Evolutionary conservation across 371 early-diverging fungal genomes (phyloP).

Genomic region (Mortierella sp.): DNA sequence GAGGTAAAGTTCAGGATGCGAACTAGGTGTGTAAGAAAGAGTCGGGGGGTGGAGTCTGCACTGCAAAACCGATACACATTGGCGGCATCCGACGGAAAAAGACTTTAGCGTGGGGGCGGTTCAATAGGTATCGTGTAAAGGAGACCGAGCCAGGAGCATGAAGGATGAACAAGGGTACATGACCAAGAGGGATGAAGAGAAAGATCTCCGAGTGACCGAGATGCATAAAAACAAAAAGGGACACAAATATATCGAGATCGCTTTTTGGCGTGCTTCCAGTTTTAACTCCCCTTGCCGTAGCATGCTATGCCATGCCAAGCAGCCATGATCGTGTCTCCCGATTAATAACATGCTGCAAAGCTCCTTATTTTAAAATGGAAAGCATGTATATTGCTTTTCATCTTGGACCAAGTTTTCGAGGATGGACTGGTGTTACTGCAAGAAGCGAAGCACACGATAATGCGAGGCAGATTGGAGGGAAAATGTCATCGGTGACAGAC

Average conservation of each 20-base stretch:
- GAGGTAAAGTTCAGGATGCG: slow-evolving; percentile 16
- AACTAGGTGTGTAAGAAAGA: neutral
- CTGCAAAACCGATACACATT: neutral
- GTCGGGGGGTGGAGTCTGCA: slow-evolving; percentile 4
- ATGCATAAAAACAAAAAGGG: neutral
- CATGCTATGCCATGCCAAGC: slow-evolving; percentile 3
- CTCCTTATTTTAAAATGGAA: neutral
- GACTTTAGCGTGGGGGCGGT: neutral
- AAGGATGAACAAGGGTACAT: slow-evolving; percentile 1
- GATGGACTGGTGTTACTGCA: too few species aligned
- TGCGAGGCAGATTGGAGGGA: neutral
- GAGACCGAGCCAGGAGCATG: neutral
- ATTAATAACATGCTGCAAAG: neutral
- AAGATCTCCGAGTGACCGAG: neutral
- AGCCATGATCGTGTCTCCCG: neutral
- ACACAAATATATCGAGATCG: neutral
- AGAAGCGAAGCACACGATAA: neutral
- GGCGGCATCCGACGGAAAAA: neutral
- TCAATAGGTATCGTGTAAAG: neutral
- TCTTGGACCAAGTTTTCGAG: too few species aligned
- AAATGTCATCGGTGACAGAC: neutral
- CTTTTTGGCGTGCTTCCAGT: neutral
- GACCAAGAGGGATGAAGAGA: neutral
- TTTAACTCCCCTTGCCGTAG: neutral
- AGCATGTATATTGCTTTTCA: too few species aligned